Conservation (phyloP, 177 flowering plant genomes). For the Vitis hybrid region DNA sequence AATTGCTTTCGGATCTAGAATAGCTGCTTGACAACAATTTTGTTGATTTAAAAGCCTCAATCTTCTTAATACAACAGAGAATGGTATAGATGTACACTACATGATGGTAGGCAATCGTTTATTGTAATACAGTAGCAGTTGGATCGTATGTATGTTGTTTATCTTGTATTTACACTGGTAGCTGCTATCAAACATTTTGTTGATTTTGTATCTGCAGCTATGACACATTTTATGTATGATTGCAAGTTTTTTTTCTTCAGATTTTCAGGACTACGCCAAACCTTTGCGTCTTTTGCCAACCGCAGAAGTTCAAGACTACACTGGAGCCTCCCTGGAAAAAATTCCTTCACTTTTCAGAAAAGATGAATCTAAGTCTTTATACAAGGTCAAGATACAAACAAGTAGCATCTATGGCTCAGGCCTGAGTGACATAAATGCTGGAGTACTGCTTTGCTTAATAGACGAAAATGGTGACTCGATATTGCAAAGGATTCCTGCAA, state of each 20-base stretch:
- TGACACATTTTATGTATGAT: no score
- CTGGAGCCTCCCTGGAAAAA: slow-evolving; percentile 26
- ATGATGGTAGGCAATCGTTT: no score
- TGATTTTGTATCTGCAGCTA: background rate
- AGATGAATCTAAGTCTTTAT: slow-evolving; percentile 38
- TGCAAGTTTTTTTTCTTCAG: slow-evolving; percentile 34
- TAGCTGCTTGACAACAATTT: no score
- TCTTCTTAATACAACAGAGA: no score
- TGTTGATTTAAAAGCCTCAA: no score
- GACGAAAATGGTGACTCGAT: slow-evolving; percentile 70
- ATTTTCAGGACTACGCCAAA: slow-evolving; percentile 68
- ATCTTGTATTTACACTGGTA: no score
- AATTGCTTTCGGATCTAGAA: no score
- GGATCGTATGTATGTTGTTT: no score
- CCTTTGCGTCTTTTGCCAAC: slow-evolving; percentile 70
- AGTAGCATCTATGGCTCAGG: slow-evolving; percentile 62
- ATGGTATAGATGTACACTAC: no score
- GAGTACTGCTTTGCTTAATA: slow-evolving; percentile 68
- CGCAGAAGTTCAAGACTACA: slow-evolving; percentile 38
- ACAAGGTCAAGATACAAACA: slow-evolving; percentile 54
- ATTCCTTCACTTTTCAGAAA: slow-evolving; percentile 8
- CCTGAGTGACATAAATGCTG: slow-evolving; percentile 60
- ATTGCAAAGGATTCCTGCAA: slow-evolving; percentile 63
- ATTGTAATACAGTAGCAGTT: no score
- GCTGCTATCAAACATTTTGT: background rate